Evolutionary conservation across 306 rosid species (phyloP).

Genomic region (Malus asiatica): DNA sequence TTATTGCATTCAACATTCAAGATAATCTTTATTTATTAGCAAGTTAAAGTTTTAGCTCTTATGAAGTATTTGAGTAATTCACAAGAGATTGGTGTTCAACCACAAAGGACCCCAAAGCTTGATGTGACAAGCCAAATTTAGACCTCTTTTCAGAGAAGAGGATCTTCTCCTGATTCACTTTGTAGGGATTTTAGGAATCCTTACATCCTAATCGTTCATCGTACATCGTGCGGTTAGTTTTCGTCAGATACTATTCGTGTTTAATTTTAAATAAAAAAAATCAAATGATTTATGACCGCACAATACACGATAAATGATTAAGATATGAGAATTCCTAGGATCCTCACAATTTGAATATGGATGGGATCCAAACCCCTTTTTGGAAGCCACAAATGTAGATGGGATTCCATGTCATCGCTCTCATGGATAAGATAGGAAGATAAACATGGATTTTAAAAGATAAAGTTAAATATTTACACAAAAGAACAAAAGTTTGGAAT

Average conservation of each 20-base stretch:
- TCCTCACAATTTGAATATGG: too few relatives aligned
- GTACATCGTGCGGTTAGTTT: too few relatives aligned
- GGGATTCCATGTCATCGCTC: not conserved
- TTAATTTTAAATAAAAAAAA: too few relatives aligned
- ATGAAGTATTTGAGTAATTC: not conserved
- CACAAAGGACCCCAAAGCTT: not conserved
- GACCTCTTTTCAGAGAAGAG: not conserved
- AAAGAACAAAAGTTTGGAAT: too few relatives aligned
- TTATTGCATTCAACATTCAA: not conserved
- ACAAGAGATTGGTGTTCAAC: not conserved
- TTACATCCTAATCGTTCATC: too few relatives aligned
- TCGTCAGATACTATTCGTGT: too few relatives aligned
- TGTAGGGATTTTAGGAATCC: fast-evolving
- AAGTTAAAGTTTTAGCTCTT: not conserved
- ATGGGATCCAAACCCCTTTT: too few relatives aligned
- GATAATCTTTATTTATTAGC: not conserved
- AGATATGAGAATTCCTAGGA: too few relatives aligned
- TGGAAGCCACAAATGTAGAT: not conserved
- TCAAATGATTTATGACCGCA: fast-evolving
- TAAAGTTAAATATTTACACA: not conserved
- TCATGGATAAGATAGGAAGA: not conserved
- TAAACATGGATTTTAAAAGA: not conserved
- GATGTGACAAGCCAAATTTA: not conserved
- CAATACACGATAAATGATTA: too few relatives aligned
- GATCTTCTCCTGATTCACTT: too few relatives aligned